Conservation (phyloP, 306 rosid species). For the Cicer yamashitae region DNA sequence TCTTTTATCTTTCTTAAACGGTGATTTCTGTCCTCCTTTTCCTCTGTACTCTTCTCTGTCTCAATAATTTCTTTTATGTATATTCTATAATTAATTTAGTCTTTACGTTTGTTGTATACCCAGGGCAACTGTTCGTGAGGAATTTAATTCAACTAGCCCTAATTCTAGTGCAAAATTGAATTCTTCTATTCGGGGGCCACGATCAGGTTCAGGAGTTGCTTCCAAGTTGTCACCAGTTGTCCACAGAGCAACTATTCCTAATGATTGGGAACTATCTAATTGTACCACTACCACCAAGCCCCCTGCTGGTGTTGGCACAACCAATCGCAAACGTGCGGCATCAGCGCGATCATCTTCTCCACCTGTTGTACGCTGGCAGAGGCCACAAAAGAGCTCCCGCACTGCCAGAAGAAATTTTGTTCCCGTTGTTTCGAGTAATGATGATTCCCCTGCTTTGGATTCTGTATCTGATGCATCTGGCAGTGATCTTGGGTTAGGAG, state of each 20-base stretch:
- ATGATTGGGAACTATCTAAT: conserved; percentile 77
- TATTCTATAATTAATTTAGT: conserved; percentile 19
- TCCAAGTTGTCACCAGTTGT: conserved; percentile 76
- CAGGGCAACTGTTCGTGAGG: conserved; percentile 75
- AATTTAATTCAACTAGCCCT: conserved; percentile 72
- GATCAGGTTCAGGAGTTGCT: conserved; percentile 70
- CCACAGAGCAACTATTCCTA: conserved; percentile 63
- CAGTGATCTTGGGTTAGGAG: conserved; percentile 71
- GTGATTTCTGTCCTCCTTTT: conserved; percentile 26
- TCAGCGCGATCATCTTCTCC: conserved; percentile 83
- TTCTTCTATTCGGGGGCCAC: conserved; percentile 78
- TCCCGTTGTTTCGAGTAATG: conserved; percentile 71
- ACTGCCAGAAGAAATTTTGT: conserved; percentile 76
- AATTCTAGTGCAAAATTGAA: conserved; percentile 62
- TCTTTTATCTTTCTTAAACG: background rate
- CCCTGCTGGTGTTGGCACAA: conserved; percentile 65
- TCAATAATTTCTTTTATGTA: background rate
- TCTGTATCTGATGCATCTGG: conserved; percentile 67
- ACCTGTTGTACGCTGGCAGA: conserved; percentile 79
- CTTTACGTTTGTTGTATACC: conserved; percentile 36
- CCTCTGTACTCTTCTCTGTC: conserved; percentile 13
- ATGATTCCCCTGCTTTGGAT: conserved; percentile 70
- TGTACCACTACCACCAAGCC: conserved; percentile 72
- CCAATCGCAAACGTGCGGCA: conserved; percentile 73
- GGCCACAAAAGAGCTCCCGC: conserved; percentile 88